phyloP scores from a whole-genome alignment of 2,329 filamentous ascomycete genomes.

The Biscogniauxia sp. region DNA sequence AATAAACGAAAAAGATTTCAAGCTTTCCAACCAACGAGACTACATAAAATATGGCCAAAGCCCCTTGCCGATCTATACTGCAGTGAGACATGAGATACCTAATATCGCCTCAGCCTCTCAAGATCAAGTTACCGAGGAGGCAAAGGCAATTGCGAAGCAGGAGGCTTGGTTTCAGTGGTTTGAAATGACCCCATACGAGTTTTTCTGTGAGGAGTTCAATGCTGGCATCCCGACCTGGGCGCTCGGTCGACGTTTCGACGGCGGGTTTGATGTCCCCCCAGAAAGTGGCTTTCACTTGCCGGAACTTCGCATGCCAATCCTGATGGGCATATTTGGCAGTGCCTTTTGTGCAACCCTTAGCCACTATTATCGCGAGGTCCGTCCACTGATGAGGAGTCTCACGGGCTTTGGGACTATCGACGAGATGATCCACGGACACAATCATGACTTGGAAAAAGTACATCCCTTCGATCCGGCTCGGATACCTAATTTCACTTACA shows the following conservation, averaged over 20 bases:
- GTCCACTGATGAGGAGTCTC: slow-evolving; percentile 74
- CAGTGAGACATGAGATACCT: slow-evolving; percentile 93
- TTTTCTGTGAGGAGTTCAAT: slow-evolving; percentile 89
- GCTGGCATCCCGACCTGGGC: slow-evolving; percentile 96
- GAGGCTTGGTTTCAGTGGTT: slow-evolving; percentile 98
- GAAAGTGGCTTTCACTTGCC: slow-evolving; percentile 71
- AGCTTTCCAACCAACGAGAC: slow-evolving; percentile 80
- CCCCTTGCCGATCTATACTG: slow-evolving; percentile 92
- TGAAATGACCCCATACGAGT: slow-evolving; percentile 90
- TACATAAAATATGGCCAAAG: slow-evolving; percentile 75
- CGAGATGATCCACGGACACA: slow-evolving; percentile 75
- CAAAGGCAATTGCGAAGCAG: slow-evolving; percentile 52
- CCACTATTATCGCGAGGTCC: slow-evolving; percentile 92
- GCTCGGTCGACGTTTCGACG: slow-evolving; percentile 76
- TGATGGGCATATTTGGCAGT: slow-evolving; percentile 94
- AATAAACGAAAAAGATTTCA: slow-evolving; percentile 76
- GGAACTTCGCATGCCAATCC: slow-evolving; percentile 76
- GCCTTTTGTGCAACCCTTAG: slow-evolving; percentile 94
- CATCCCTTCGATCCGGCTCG: slow-evolving; percentile 91
- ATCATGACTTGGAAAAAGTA: slow-evolving; percentile 82
- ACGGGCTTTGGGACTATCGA: slow-evolving; percentile 76
- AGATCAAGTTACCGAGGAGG: slow-evolving; percentile 42
- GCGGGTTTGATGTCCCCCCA: slow-evolving; percentile 63
- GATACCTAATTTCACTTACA: slow-evolving; percentile 85
- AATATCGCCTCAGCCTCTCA: slow-evolving; percentile 43